A percentile compares a stretch with the other conserved stretches of the same genome.
Evolutionary conservation across 768 basidiomycete genomes (phyloP).

Genomic region (Russula dissimulans): DNA sequence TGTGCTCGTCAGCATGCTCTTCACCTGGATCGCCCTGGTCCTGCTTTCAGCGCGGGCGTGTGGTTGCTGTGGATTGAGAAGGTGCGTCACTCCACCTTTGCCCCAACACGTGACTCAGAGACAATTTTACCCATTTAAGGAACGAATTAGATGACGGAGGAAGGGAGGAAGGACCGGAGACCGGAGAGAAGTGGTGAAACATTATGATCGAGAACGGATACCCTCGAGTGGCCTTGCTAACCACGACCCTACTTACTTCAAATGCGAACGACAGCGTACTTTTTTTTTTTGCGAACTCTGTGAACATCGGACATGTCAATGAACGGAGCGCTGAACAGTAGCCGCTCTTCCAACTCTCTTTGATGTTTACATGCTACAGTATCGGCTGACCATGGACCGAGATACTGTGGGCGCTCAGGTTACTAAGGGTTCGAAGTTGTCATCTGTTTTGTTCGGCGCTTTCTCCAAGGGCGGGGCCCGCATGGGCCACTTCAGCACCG

Average conservation of each 20-base stretch:
- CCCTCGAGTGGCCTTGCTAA: background rate
- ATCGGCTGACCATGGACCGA: background rate
- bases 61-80: constrained; percentile 47
- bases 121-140: background rate
- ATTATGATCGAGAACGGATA: background rate
- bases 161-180: background rate
- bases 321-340: too few species aligned
- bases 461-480: background rate
- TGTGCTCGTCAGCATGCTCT: constrained; percentile 44
- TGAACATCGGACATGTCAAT: background rate
- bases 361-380: too few species aligned
- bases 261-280: background rate
- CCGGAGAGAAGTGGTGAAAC: background rate
- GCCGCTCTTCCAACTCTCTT: too few species aligned
- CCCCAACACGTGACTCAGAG: background rate
- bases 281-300: background rate
- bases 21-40: constrained; percentile 53
- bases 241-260: background rate
- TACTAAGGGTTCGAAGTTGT: too few species aligned
- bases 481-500: background rate
- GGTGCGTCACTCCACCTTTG: background rate
- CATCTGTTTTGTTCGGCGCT: background rate
- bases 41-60: constrained; percentile 56
- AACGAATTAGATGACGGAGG: background rate
- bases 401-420: background rate